Percentiles rank a stretch among this genome's conserved stretches.
Evolutionary conservation across 1,284 basidiomycete species (phyloP).

Genomic region (Wallemia ichthyophaga): DNA sequence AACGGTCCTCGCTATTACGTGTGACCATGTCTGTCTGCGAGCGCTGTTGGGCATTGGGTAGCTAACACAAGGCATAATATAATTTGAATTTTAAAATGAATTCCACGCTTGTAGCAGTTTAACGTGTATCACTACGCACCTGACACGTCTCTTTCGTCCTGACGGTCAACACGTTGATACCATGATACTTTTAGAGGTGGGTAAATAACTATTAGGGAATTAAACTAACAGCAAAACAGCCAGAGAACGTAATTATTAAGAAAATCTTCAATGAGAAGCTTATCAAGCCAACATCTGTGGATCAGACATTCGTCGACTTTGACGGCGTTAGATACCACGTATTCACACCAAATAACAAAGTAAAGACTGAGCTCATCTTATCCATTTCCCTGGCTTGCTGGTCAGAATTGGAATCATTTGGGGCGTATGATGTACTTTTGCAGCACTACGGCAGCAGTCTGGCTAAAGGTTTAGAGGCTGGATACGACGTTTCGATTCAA

Average conservation of each 20-base stretch:
- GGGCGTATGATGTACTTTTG: conserved; percentile 47
- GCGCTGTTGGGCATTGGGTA: too few species aligned
- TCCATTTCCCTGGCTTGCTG: conserved; percentile 97
- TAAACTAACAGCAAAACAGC: too few species aligned
- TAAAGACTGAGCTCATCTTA: conserved; percentile 35
- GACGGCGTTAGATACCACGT: conserved; percentile 88
- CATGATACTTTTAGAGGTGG: too few species aligned
- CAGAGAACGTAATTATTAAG: conserved; percentile 75
- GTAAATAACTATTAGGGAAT: too few species aligned
- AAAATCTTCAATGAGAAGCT: conserved; percentile 72
- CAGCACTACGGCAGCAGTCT: conserved; percentile 58
- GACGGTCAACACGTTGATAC: too few species aligned
- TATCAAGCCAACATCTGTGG: conserved; percentile 59
- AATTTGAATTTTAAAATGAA: too few species aligned
- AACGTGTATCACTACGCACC: too few species aligned
- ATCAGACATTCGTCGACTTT: conserved; percentile 90
- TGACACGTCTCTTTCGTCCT: too few species aligned
- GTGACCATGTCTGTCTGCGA: too few species aligned
- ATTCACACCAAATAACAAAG: conserved; percentile 53
- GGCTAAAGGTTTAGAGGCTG: conserved; percentile 33
- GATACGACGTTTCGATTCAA: conserved; percentile 62
- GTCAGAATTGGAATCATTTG: conserved; percentile 67
- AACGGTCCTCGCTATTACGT: too few species aligned
- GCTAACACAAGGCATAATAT: too few species aligned
- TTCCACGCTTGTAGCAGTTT: too few species aligned